Percentiles rank a stretch among this genome's conserved stretches.
Evolutionary conservation across 805 yeast genomes (phyloP).

Genomic region (Candida mattraensis): DNA sequence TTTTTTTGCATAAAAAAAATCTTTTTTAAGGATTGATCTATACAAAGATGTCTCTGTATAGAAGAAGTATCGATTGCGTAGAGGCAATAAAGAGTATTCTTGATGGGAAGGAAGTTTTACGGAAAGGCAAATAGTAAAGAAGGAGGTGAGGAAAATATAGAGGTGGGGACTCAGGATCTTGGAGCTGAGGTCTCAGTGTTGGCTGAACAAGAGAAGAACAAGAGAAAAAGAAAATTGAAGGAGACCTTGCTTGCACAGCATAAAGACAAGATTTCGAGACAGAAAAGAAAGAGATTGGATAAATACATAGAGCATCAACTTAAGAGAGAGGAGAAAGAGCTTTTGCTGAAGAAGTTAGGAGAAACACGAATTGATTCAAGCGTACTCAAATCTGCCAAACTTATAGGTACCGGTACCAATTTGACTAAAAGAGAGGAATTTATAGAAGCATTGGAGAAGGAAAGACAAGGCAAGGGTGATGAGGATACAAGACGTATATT

Average conservation of each 20-base stretch:
- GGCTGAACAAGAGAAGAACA: constrained; percentile 59
- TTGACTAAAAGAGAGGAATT: constrained; percentile 66
- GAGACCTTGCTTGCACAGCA: constrained; percentile 57
- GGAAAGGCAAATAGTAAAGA: constrained; percentile 7
- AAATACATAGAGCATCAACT: constrained; percentile 91
- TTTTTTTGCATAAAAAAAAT: no score
- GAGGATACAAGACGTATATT: constrained; percentile 60
- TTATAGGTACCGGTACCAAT: constrained; percentile 66
- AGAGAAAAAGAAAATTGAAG: constrained; percentile 63
- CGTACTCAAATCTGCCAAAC: constrained; percentile 67
- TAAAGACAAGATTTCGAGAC: constrained; percentile 66
- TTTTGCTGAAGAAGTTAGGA: constrained; percentile 68
- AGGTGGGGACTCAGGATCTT: neutral
- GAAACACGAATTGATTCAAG: constrained; percentile 70
- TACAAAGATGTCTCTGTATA: no score
- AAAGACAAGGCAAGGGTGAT: constrained; percentile 67
- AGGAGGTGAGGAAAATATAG: neutral
- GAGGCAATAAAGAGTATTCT: no score
- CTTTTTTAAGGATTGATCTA: no score
- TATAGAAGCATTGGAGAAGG: constrained; percentile 72
- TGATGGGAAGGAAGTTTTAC: constrained; percentile 15
- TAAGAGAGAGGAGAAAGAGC: constrained; percentile 83
- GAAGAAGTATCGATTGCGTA: no score
- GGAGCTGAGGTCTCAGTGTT: constrained; percentile 44
- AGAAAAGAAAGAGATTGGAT: constrained; percentile 77